Base-by-base conservation (phyloP, 1,284 basidiomycete genomes). In the Boletus mariae region DNA sequence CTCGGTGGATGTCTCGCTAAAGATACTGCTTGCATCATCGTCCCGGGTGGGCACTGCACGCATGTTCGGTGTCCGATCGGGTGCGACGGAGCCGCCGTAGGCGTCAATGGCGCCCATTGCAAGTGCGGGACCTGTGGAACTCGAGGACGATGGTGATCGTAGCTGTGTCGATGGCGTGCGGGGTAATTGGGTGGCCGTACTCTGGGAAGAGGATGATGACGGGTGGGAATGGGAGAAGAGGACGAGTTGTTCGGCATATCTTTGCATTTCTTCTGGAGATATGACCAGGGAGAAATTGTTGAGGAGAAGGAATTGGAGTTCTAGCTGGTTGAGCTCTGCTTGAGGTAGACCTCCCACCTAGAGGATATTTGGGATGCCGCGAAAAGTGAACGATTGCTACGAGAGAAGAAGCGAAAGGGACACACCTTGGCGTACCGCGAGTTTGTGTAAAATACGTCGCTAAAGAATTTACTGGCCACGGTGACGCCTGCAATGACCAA, bases 401-500 rank as follows among this genome's bases (percentile, higher is more conserved):
- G 26, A 7, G 35, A 50, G 59, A 26, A 13, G 3, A 12, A 47
- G 6, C 15, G 48, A 57, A 25, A 26, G 41, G 12, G 51, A 76
- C 85, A 50, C 57, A 95, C 94, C 83, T 98, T 99, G 54, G 96
- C 96, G 69, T 99, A 99, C 35, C 96, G 81, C 29, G 95, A 98
- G 67, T 99, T 99, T n/a, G 96, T 98, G 74, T 99, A 98, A 67
- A 99, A 99, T 10, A 99, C 94, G 70, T 99, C 96, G 56, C 90
- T 94, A 71, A 98, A 98, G 71, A 99, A 99, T 72, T 99, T 99
- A 77, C 91, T 94, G 17, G 96, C 95, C 9, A 99, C 96, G 3
- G 96, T 98, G 26, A 99, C 90, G 4, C 96, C 96, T 1, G 96
- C 95, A 60, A 99, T 98, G 64, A 99, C 91, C 44, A 99, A 76